phyloP scores from a whole-genome alignment of 148 eudicot genomes.

The Bassia scoparia region DNA sequence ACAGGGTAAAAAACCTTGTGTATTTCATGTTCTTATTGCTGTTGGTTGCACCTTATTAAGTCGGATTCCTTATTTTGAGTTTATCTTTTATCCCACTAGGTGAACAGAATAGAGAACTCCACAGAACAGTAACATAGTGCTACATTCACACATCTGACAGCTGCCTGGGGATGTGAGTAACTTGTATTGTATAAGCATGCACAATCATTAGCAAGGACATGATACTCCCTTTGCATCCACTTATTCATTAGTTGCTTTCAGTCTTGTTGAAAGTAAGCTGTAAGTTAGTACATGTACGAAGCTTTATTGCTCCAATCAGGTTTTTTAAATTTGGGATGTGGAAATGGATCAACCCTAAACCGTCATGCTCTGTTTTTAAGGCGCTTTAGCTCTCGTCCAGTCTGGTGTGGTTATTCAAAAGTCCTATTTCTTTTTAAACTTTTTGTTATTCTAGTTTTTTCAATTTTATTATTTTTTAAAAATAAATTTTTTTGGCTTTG shows the following conservation, averaged over 20 bases:
- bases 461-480: too few species aligned
- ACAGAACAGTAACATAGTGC: constrained; percentile 92
- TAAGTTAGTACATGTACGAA: constrained; percentile 4
- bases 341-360: constrained; percentile 87
- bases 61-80: background rate
- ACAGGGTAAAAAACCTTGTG: background rate
- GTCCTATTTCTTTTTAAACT: background rate
- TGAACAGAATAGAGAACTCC: constrained; percentile 96
- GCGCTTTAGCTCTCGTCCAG: constrained; percentile 77
- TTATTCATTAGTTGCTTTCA: background rate
- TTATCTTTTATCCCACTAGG: constrained; percentile 52
- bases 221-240: background rate
- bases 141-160: constrained; percentile 97
- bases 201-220: background rate
- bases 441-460: background rate
- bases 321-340: constrained; percentile 92
- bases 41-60: background rate
- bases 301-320: constrained; percentile 40
- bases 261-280: background rate
- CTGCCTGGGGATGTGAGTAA: constrained; percentile 79
- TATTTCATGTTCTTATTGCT: background rate
- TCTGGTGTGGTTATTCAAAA: constrained; percentile 50
- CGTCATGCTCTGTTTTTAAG: constrained; percentile 80
- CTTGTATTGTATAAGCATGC: constrained; percentile 1
- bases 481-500: too few species aligned